These are phyloP conservation scores for Phytopythium ostracodes DNA, from an alignment of 352 stramenopile species.

Conservation along the genomic window DNA sequence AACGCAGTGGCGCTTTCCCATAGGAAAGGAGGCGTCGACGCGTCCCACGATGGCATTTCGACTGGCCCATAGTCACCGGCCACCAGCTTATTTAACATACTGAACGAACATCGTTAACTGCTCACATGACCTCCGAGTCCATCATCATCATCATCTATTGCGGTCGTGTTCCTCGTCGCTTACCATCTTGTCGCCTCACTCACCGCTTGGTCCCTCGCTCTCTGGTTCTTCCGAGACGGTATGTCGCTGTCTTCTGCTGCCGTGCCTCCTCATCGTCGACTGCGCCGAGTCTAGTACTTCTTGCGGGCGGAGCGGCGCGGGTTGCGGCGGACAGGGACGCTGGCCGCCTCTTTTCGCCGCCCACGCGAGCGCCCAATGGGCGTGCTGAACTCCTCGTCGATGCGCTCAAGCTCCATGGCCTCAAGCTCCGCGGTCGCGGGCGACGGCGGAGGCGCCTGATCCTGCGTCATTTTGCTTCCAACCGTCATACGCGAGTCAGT, in stretches of 20 bases:
- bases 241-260: background rate
- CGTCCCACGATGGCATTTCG: background rate
- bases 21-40: conserved; percentile 4
- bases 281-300: conserved; percentile 38
- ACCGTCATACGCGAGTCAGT: conserved; percentile 53
- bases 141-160: conserved; percentile 2
- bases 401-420: conserved; percentile 69
- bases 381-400: conserved; percentile 83
- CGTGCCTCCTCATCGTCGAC: background rate
- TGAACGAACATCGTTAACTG: conserved; percentile 1
- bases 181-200: conserved; percentile 1
- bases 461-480: conserved; percentile 17
- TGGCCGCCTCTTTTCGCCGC: conserved; percentile 57
- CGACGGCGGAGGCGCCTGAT: conserved; percentile 28
- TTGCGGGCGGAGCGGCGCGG: conserved; percentile 59
- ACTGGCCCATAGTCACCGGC: no score
- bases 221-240: background rate
- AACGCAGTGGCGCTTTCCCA: background rate
- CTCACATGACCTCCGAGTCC: background rate
- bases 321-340: conserved; percentile 66
- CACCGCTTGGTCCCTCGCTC: background rate
- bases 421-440: conserved; percentile 62
- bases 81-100: conserved; percentile 1
- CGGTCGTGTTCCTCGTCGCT: background rate
- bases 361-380: conserved; percentile 44